These are phyloP conservation scores for Neophaeococcomyces mojaviensis DNA, from an alignment of 2,329 filamentous ascomycete species.

Conservation along the genomic window DNA sequence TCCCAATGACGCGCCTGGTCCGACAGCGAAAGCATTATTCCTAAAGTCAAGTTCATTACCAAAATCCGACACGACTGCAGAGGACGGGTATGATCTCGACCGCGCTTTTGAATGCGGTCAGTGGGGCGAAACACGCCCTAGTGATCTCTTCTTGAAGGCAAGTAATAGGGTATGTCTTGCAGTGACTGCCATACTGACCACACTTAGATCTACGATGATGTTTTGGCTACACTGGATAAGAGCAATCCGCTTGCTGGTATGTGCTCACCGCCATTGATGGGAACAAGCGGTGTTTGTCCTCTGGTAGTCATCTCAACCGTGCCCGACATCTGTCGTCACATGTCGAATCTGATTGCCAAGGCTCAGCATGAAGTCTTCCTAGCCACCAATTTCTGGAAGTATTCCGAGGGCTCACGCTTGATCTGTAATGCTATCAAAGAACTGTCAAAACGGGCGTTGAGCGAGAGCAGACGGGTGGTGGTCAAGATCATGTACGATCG, in stretches of 20 bases:
- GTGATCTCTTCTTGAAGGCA: slow-evolving; percentile 57
- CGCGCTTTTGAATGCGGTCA: slow-evolving; percentile 55
- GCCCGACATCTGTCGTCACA: slow-evolving; percentile 65
- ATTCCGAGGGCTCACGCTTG: slow-evolving; percentile 58
- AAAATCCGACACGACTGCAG: slow-evolving; percentile 22
- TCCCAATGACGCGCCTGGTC: slow-evolving; percentile 44
- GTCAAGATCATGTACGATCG: slow-evolving; percentile 72
- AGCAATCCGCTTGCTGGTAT: slow-evolving; percentile 36
- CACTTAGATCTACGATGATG: slow-evolving; percentile 57
- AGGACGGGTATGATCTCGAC: slow-evolving; percentile 40
- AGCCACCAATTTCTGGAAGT: slow-evolving; percentile 69
- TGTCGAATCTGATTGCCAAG: slow-evolving; percentile 66
- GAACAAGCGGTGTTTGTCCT: slow-evolving; percentile 57
- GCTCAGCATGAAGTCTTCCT: slow-evolving; percentile 67
- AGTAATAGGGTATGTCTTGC: not conserved
- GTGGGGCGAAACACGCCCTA: slow-evolving; percentile 58
- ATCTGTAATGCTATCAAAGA: slow-evolving; percentile 63
- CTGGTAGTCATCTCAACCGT: slow-evolving; percentile 62
- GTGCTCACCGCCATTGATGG: slow-evolving; percentile 53
- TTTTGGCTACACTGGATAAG: slow-evolving; percentile 39
- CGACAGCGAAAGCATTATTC: slow-evolving; percentile 53
- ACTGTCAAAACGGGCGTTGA: slow-evolving; percentile 57
- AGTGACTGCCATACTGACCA: not conserved
- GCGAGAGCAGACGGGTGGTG: slow-evolving; percentile 50
- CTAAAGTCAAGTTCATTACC: slow-evolving; percentile 24